These are phyloP conservation scores for Talaromyces nanjingensis DNA, from an alignment of 495 filamentous ascomycete species.

Conservation along the genomic window DNA sequence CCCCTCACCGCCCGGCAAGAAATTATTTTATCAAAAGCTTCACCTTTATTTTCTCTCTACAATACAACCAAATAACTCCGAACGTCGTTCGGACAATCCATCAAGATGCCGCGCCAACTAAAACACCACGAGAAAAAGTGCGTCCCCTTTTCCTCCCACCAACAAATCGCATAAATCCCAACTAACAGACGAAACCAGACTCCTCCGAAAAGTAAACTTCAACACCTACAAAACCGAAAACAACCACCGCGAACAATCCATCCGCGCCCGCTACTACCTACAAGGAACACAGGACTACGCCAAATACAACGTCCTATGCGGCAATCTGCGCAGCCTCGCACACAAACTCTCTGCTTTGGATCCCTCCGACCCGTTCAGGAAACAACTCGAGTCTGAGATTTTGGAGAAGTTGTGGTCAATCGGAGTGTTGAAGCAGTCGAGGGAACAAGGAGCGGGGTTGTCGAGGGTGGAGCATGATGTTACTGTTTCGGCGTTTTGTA, in stretches of 20 bases:
- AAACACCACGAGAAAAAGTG: constrained; percentile 85
- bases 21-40: constrained; percentile 4
- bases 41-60: not conserved
- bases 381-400: constrained; percentile 73
- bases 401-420: constrained; percentile 87
- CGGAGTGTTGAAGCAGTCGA: constrained; percentile 68
- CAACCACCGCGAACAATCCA: constrained; percentile 70
- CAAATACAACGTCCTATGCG: constrained; percentile 83
- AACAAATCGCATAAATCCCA: too few relatives aligned
- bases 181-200: constrained; percentile 24
- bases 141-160: constrained; percentile 13
- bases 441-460: constrained; percentile 50
- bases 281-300: constrained; percentile 78
- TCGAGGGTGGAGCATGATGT: constrained; percentile 79
- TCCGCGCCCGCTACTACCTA: constrained; percentile 81
- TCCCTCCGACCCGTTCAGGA: constrained; percentile 69
- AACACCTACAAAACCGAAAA: constrained; percentile 86
- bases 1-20: constrained; percentile 5
- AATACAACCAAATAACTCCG: not conserved
- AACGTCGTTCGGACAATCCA: constrained; percentile 4
- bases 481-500: constrained; percentile 76
- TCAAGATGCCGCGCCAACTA: constrained; percentile 78
- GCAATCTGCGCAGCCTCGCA: constrained; percentile 78
- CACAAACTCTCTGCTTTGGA: constrained; percentile 73
- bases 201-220: constrained; percentile 92